Conservation (phyloP, 2,329 filamentous ascomycete genomes). For the Sphaerulina populicola region DNA sequence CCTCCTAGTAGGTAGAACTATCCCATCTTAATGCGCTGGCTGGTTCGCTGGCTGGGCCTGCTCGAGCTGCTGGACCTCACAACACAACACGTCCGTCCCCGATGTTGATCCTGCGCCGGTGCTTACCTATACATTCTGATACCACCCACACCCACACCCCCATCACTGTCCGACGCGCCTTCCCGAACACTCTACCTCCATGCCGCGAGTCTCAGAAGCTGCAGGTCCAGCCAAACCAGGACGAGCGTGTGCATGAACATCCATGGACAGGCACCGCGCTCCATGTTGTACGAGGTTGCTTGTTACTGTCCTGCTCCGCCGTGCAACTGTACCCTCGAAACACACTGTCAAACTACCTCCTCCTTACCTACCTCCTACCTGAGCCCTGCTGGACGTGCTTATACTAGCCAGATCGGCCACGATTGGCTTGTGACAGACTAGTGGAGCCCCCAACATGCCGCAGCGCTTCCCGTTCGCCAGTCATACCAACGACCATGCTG, state of each 20-base stretch:
- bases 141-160: not conserved
- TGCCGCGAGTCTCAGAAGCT: not conserved
- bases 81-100: not conserved
- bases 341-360: not conserved
- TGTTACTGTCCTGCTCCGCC: not conserved
- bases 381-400: not conserved
- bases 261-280: slow-evolving; percentile 11
- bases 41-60: not conserved
- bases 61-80: not conserved
- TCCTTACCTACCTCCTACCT: too few species aligned
- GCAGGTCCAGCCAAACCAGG: slow-evolving; percentile 2
- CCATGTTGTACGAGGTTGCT: slow-evolving; percentile 14
- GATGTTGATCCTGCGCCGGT: not conserved
- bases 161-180: not conserved
- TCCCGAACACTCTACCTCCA: too few species aligned
- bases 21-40: too few species aligned
- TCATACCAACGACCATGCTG: slow-evolving; percentile 15
- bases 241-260: slow-evolving; percentile 13
- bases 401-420: slow-evolving; percentile 10
- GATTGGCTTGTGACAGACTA: slow-evolving; percentile 1
- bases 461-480: slow-evolving; percentile 28
- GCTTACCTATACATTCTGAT: not conserved
- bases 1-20: too few species aligned
- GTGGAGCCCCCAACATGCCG: slow-evolving; percentile 24
- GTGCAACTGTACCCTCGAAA: slow-evolving; percentile 11